Evolutionary conservation across 768 basidiomycete genomes (phyloP).

Genomic region (Mycena floridula): DNA sequence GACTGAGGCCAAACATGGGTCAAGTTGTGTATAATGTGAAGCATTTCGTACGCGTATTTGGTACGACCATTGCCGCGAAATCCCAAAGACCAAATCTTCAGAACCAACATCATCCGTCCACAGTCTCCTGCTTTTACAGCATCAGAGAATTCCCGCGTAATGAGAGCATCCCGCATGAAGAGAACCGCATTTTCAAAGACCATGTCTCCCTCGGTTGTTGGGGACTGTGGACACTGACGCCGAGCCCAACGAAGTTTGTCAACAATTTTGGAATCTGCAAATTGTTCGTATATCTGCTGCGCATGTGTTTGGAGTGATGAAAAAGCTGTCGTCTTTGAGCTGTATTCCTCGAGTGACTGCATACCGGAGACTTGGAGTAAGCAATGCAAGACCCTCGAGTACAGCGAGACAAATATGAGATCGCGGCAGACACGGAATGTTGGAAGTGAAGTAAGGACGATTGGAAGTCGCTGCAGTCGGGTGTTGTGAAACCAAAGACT

Average conservation of each 20-base stretch:
- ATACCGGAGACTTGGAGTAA: slow-evolving; percentile 19
- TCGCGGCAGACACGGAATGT: slow-evolving; percentile 28
- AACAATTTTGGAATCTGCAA: slow-evolving; percentile 10
- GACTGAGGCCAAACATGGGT: too few species aligned
- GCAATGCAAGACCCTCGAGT: slow-evolving; percentile 27
- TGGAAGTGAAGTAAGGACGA: slow-evolving; percentile 26
- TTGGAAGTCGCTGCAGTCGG: slow-evolving; percentile 25
- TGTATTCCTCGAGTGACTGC: slow-evolving; percentile 13
- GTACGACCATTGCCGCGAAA: too few species aligned
- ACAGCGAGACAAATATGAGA: slow-evolving; percentile 26
- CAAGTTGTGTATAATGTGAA: too few species aligned
- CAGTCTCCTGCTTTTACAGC: too few species aligned
- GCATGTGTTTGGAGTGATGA: slow-evolving; percentile 16
- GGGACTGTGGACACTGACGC: background rate
- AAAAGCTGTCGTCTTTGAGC: slow-evolving; percentile 7
- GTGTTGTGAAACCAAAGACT: too few species aligned
- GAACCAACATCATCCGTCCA: too few species aligned
- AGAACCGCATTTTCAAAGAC: too few species aligned
- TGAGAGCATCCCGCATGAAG: too few species aligned
- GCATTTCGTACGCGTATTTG: too few species aligned
- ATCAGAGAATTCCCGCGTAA: too few species aligned
- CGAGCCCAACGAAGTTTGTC: slow-evolving; percentile 13
- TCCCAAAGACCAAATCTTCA: too few species aligned
- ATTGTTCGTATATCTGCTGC: slow-evolving; percentile 13
- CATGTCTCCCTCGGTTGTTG: too few species aligned